Base-by-base conservation (phyloP, 1,284 basidiomycete genomes). In the Trametes polyzona region DNA sequence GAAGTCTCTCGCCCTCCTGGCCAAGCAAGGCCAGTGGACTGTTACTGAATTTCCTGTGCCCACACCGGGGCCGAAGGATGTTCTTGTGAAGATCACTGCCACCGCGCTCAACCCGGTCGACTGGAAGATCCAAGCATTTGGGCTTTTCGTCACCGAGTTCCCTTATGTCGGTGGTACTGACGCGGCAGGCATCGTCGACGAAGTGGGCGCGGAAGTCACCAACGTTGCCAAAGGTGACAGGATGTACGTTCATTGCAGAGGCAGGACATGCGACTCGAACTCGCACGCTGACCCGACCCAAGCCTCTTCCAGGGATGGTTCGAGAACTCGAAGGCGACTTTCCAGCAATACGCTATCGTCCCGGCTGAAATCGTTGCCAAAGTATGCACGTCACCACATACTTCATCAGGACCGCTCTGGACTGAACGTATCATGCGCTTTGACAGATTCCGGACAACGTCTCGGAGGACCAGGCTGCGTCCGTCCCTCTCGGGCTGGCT, bases 121-220 rank as follows among this genome's bases (percentile, higher is more conserved):
- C 41, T 75, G 74, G 72, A 76, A 73, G 58, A 71, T 76, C 11
- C 74, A 73, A 40, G 36, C 58, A 5, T 59, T 62, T 9, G 74
- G 69, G 9, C 0, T 66, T 26, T 49, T 67, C 33, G 51, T 71
- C 0, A 41, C 64, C 0, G 47, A 65, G 0, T 79, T 59, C 55
- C 78, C 78, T 2, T 65, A 72, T 1, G 66, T 78, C 17, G 58
- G 79, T 16, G 83, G 84, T 14, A 72, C 68, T 3, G 83, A 86
- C 59, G 75, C 72, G 39, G 73, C 76, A 3, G 84, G 84, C 2
- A 67, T 73, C 9, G 75, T 85, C 27, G 76, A 77, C 17, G 69
- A 70, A 30, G 66, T 83, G 10, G 83, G 81, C 4, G 63, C 72
- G 16, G 76, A 73, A 1, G 79, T 82, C 0, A 64, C 67, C 0